Base-by-base conservation (phyloP, 129 eudicot species). In the Ambrosia trifida region DNA sequence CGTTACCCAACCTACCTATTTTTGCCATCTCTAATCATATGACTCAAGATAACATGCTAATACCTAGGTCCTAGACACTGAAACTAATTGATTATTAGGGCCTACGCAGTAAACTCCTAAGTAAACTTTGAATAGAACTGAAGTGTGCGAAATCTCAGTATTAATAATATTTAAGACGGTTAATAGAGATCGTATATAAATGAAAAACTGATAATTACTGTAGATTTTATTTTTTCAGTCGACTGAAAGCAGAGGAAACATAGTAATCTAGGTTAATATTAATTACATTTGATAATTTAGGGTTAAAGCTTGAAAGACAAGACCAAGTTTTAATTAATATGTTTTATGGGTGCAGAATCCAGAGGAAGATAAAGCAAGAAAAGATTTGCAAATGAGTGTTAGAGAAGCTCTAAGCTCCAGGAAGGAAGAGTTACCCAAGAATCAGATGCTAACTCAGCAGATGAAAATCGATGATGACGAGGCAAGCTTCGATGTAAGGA, bases 401-500 rank as follows among this genome's bases (percentile, higher is more conserved):
- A 85, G 98, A 77, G 98, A 79, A 78, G 85, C 90, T 78, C 67
- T 93, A 33, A 83, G 72, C 80, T 84, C 87, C 52, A 89, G 82
- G 79, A 93, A 74, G 79, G 91, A 87, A 73, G 88, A 83, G 52
- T 50, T 45, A 33, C 73, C 47, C 63, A 84, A 79, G 73, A 93
- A 66, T 71, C 84, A 8, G 80, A 66, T 59, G 70, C 83, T 85
- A 87, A 79, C 46, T 66, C 88, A 18, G 78, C 65, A 19, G 84
- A 78, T 66, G 35, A 80, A 57, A 83, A 86, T n/a, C 11, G 96
- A 84, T 41, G 91, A 79, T 11, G 94, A 85, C 54, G 97, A 91
- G 73, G 86, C 83, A 7, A 83, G 62, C 76, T 93, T 93, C 80
- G 98, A 93, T 80, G 84, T 83, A 43, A 78, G 96, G 64, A 93